Evolutionary conservation across 441 rosid genomes (phyloP), one percentile per base, ranked within the genome.

Genomic region (Mallotus japonicus): DNA sequence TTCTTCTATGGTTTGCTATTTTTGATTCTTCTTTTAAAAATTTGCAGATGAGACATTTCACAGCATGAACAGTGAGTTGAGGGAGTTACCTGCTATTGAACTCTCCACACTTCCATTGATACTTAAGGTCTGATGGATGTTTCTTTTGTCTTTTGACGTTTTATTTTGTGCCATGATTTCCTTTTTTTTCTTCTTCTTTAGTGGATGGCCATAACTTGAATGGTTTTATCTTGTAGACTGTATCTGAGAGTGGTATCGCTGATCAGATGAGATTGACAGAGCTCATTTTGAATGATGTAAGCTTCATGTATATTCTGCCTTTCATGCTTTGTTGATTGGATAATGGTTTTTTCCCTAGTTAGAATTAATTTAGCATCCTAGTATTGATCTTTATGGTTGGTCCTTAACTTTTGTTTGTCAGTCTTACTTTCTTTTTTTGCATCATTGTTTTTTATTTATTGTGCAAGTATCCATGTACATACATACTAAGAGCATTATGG

Each of bases 81-180:
- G 92, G 87, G 99, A 96, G 79, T 86, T 96, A 80, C 99, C 99
- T 69, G 85, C 93, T 5, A 90, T 96, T 79, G 99, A 96, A 80
- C 97, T 93, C 82, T 88, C 98, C 55, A 87, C 96, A 34, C 99
- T 96, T 77, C 97, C 95, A 66, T 75, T 90, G 77, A 84, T 96
- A 73, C 92, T 92, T 74, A 96, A 96, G 99, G 99, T 96, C 51
- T 72, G 65, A 75, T 68, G 19, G 77, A 46, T 62, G 77, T 65
- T 73, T 50, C 68, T 13, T 28, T 57, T 22, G 19, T 53, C 69
- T 54, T 46, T 15, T 50, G 50, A 51, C 28, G 11, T 62, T 63
- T 67, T 42, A n/a, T 77, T 67, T 58, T 37, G 11, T 65, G 51
- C 12, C 22, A 4, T 22, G 6, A 0, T 50, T 55, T 37, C 60